A percentile compares a stretch with the other conserved stretches of the same genome.
These are phyloP conservation scores for Podaxis rugospora DNA, from an alignment of 768 basidiomycete species.

Conservation along the genomic window DNA sequence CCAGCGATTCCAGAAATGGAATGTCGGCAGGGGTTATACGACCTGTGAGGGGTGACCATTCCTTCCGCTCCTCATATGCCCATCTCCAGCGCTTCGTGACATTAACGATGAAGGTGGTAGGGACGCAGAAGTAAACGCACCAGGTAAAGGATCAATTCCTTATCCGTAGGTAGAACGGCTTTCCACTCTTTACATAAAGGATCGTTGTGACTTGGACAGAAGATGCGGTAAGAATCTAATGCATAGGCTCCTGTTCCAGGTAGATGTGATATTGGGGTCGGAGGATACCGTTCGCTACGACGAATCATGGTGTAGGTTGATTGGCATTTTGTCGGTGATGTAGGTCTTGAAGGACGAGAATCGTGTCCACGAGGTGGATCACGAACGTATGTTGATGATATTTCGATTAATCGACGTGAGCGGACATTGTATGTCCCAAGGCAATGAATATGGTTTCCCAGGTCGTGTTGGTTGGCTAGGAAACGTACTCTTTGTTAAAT, in stretches of 20 bases:
- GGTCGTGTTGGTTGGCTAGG: slow-evolving; percentile 38
- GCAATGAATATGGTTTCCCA: slow-evolving; percentile 41
- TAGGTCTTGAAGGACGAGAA: slow-evolving; percentile 26
- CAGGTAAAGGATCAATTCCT: slow-evolving; percentile 64
- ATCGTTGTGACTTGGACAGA: slow-evolving; percentile 37
- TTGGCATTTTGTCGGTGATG: slow-evolving; percentile 8
- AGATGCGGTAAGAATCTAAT: slow-evolving; percentile 73
- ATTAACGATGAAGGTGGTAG: not conserved
- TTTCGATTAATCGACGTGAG: slow-evolving; percentile 46
- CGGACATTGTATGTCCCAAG: slow-evolving; percentile 61
- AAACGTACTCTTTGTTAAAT: not conserved
- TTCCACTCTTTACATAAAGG: slow-evolving; percentile 52
- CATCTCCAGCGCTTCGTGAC: slow-evolving; percentile 63
- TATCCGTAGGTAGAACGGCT: slow-evolving; percentile 57
- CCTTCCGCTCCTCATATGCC: slow-evolving; percentile 49
- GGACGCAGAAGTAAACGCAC: slow-evolving; percentile 32
- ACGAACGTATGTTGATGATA: slow-evolving; percentile 49
- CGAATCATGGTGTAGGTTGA: slow-evolving; percentile 9
- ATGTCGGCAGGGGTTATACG: slow-evolving; percentile 31
- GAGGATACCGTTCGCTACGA: slow-evolving; percentile 31
- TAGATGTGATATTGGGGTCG: slow-evolving; percentile 50
- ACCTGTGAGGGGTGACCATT: slow-evolving; percentile 47
- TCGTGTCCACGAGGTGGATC: slow-evolving; percentile 34
- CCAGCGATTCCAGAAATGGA: slow-evolving; percentile 33
- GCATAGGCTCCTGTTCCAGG: slow-evolving; percentile 70